phyloP scores from a whole-genome alignment of 164 flowering plant species.

The Dillenia turbinata region DNA sequence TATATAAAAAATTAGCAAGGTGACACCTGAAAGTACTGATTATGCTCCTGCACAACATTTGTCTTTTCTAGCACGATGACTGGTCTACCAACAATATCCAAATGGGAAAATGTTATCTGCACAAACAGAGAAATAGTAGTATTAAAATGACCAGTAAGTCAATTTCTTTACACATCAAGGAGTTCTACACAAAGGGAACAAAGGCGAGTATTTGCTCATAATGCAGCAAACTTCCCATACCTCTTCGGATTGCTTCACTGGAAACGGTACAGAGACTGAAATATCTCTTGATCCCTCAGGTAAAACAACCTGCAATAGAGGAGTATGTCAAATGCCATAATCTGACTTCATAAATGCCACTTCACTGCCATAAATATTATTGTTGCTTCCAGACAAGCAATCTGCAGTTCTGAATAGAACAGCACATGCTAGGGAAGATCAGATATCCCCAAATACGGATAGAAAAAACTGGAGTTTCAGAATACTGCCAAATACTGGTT shows the following conservation, averaged over 20 bases:
- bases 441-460: not conserved
- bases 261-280: conserved; percentile 74
- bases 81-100: conserved; percentile 87
- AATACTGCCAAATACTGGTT: too few relatives aligned
- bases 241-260: conserved; percentile 68
- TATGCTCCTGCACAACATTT: conserved; percentile 85
- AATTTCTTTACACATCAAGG: not conserved
- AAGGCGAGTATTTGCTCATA: not conserved
- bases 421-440: not conserved
- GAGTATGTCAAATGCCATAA: not conserved
- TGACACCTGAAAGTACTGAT: conserved; percentile 77
- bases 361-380: too few relatives aligned
- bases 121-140: not conserved
- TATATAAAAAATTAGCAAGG: not conserved
- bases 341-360: too few relatives aligned
- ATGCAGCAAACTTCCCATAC: conserved; percentile 23
- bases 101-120: conserved; percentile 78
- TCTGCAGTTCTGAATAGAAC: too few relatives aligned
- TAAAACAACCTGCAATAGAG: conserved; percentile 65
- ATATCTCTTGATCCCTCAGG: conserved; percentile 91
- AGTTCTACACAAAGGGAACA: not conserved
- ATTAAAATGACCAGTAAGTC: not conserved
- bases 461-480: too few relatives aligned
- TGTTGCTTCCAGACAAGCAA: too few relatives aligned
- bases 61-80: conserved; percentile 73